Evolutionary conservation across 192 early-diverging fungal species (phyloP).

Genomic region (Dissophora globulifera): DNA sequence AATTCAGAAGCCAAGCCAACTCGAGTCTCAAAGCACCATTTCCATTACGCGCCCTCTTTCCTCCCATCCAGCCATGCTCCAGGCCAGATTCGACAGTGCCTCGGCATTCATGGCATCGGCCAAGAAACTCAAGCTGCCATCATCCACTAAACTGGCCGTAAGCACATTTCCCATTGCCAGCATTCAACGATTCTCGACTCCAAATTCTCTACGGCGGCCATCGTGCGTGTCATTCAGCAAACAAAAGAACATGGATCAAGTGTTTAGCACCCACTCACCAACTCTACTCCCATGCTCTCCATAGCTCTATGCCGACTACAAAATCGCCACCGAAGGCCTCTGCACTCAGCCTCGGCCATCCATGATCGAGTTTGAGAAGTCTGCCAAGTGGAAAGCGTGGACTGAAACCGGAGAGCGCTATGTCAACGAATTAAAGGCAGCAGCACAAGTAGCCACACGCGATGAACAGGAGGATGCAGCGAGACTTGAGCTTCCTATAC

Average conservation of each 20-base stretch:
- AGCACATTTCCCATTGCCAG: neutral
- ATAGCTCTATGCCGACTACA: slow-evolving; percentile 56
- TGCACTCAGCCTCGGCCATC: slow-evolving; percentile 50
- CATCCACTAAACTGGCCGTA: slow-evolving; percentile 28
- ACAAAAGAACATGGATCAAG: neutral
- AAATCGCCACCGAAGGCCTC: slow-evolving; percentile 49
- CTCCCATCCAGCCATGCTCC: slow-evolving; percentile 5
- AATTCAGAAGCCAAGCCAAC: too few relatives aligned
- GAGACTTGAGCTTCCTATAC: slow-evolving; percentile 6
- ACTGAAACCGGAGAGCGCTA: slow-evolving; percentile 42
- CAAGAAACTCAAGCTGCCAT: slow-evolving; percentile 15
- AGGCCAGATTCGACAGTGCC: slow-evolving; percentile 34
- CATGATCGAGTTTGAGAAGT: slow-evolving; percentile 51
- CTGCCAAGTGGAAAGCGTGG: slow-evolving; percentile 60
- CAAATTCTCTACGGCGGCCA: too few relatives aligned
- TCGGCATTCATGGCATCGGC: slow-evolving; percentile 18
- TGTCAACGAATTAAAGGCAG: slow-evolving; percentile 13
- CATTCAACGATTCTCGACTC: neutral
- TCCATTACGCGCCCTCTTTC: too few relatives aligned
- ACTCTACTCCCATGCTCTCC: neutral
- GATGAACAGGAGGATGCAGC: slow-evolving; percentile 13
- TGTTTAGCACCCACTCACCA: too few relatives aligned
- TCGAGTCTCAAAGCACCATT: too few relatives aligned
- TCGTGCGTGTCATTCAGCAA: neutral
- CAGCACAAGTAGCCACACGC: neutral